A percentile compares a stretch with the other conserved stretches of the same genome.
These are phyloP conservation scores for Aspergillus campestris DNA, from an alignment of 495 filamentous ascomycete species.

Conservation along the genomic window DNA sequence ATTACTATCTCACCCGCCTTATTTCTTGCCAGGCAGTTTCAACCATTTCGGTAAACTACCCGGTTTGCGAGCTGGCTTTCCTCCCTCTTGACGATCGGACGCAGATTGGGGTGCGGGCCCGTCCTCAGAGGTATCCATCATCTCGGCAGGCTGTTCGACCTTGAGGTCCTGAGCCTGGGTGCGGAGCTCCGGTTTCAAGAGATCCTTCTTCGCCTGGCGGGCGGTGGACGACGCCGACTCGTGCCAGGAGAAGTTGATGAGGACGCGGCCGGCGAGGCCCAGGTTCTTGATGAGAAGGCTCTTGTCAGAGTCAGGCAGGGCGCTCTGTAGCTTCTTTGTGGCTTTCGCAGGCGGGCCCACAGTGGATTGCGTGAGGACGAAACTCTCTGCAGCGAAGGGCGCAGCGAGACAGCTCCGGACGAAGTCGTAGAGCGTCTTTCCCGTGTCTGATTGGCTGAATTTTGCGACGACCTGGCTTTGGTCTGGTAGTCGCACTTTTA, in stretches of 20 bases:
- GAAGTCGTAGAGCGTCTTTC: conserved; percentile 56
- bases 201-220: conserved; percentile 23
- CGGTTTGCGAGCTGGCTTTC: conserved; percentile 38
- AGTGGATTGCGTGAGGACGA: conserved; percentile 39
- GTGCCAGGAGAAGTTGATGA: conserved; percentile 75
- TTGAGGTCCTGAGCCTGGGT: conserved; percentile 59
- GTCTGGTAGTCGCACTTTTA: conserved; percentile 85
- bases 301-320: conserved; percentile 39
- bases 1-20: neutral
- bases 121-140: conserved; percentile 35
- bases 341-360: conserved; percentile 7
- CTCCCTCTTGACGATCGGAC: conserved; percentile 25
- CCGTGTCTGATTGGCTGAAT: conserved; percentile 56
- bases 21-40: conserved; percentile 55
- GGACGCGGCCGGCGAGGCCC: conserved; percentile 55
- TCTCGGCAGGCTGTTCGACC: conserved; percentile 39
- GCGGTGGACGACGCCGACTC: conserved; percentile 42
- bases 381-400: conserved; percentile 33
- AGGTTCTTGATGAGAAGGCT: conserved; percentile 63
- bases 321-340: conserved; percentile 18
- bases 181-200: conserved; percentile 60
- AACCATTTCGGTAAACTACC: conserved; percentile 59
- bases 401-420: conserved; percentile 41
- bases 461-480: conserved; percentile 59
- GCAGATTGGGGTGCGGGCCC: conserved; percentile 15